Evolutionary conservation across 2,329 filamentous ascomycete genomes (phyloP).

Genomic region (Colletotrichum horii): DNA sequence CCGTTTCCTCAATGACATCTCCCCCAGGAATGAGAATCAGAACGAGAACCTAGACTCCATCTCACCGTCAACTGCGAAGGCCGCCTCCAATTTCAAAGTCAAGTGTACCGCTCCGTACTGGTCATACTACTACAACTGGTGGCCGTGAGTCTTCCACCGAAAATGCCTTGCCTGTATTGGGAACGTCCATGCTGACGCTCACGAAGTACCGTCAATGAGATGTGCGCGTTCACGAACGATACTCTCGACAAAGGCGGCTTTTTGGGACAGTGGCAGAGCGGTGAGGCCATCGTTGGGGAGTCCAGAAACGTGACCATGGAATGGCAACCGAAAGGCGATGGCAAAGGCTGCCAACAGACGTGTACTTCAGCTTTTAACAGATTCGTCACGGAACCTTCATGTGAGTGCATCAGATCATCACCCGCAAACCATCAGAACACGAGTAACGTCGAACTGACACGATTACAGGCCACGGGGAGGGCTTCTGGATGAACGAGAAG

Average conservation of each 20-base stretch:
- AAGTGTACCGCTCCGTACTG: not conserved
- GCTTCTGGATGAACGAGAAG: conserved; percentile 11
- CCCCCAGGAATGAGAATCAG: not conserved
- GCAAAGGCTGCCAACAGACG: not conserved
- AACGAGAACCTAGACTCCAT: not conserved
- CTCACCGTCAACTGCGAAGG: not conserved
- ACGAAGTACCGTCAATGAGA: not conserved
- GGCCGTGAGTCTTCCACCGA: not conserved
- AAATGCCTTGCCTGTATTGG: not conserved
- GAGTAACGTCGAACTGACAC: not conserved
- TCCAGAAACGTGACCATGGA: not conserved
- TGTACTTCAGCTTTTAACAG: conserved; percentile 1
- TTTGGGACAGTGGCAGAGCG: not conserved
- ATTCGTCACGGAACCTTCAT: not conserved
- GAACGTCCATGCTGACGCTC: not conserved
- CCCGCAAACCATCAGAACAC: not conserved
- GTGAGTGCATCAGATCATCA: not conserved
- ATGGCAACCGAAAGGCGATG: not conserved
- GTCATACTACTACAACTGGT: conserved; percentile 9
- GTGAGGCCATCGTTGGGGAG: not conserved
- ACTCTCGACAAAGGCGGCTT: not conserved
- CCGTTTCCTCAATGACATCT: not conserved
- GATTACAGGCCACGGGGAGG: not conserved
- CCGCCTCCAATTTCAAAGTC: not conserved
- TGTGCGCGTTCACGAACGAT: not conserved